A percentile compares a stretch with the other conserved stretches of the same genome.
Conservation (phyloP, 805 yeast genomes). For the Lipomyces anomalus region DNA sequence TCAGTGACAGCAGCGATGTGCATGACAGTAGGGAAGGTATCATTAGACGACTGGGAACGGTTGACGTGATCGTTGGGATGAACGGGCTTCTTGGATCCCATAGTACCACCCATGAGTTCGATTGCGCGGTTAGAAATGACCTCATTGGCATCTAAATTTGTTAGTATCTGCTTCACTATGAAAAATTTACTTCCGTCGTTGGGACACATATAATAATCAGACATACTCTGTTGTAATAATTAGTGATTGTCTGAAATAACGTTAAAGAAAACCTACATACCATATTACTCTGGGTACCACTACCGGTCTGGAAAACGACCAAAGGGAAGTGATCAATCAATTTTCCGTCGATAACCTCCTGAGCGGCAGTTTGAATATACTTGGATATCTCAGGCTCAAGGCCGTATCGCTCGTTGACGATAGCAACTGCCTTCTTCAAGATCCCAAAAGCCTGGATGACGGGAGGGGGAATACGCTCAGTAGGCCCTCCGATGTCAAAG, state of each 20-base stretch:
- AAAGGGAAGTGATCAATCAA: conserved; percentile 92
- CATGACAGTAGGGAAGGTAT: conserved; percentile 99
- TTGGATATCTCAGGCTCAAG: conserved; percentile 76
- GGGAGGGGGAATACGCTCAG: conserved; percentile 89
- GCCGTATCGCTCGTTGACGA: conserved; percentile 78
- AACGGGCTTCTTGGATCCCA: conserved; percentile 89
- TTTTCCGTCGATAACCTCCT: conserved; percentile 90
- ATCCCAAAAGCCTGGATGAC: conserved; percentile 88
- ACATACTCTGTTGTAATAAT: background rate
- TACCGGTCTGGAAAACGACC: conserved; percentile 98
- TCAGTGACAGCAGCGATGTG: conserved; percentile 97
- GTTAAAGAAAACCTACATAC: no score
- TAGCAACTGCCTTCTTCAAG: conserved; percentile 90
- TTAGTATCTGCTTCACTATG: background rate
- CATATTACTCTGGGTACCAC: conserved; percentile 98
- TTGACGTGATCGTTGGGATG: conserved; percentile 99
- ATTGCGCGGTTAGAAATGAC: conserved; percentile 98
- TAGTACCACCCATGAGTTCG: conserved; percentile 84
- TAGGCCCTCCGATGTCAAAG: conserved; percentile 91
- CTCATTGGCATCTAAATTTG: conserved; percentile 98
- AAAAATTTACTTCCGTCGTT: background rate
- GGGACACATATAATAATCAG: background rate
- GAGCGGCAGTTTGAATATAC: conserved; percentile 90
- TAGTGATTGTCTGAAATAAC: background rate
- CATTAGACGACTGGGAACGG: conserved; percentile 98